Percentiles rank a stretch among this genome's conserved stretches.
Evolutionary conservation across 148 eudicot species (phyloP).

Genomic region (Heliamphora exappendiculata): DNA sequence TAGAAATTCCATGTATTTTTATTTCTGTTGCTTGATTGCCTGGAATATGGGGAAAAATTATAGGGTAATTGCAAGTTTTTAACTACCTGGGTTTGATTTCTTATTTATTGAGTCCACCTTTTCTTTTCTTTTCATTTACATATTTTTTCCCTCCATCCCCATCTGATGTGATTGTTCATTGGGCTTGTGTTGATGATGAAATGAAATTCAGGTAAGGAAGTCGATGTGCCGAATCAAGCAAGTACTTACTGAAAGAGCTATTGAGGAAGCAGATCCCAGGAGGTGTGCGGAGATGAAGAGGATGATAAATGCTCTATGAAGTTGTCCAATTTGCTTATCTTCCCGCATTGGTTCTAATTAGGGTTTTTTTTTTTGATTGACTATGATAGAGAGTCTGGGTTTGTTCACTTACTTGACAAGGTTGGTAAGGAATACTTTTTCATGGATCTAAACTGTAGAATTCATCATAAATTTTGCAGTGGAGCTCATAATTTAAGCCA

Average conservation of each 20-base stretch:
- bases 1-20: background rate
- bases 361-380: too few species aligned
- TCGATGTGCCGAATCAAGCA: constrained; percentile 86
- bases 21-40: background rate
- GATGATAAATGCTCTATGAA: constrained; percentile 64
- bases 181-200: background rate
- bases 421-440: too few species aligned
- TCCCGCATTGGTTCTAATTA: background rate
- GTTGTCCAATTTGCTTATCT: background rate
- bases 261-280: constrained; percentile 79
- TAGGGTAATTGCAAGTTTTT: background rate
- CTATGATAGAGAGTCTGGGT: too few species aligned
- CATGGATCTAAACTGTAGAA: too few species aligned
- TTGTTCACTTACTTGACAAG: too few species aligned
- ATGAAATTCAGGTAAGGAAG: constrained; percentile 43
- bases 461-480: too few species aligned
- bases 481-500: too few species aligned
- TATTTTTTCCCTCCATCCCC: background rate
- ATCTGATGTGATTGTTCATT: background rate
- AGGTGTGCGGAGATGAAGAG: constrained; percentile 77
- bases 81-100: background rate
- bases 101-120: background rate
- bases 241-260: constrained; percentile 78
- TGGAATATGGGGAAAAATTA: background rate
- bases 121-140: too few species aligned